Percentiles rank a stretch among this genome's conserved stretches.
phyloP scores from a whole-genome alignment of 192 early-diverging fungal genomes.

The Podila minutissima region DNA sequence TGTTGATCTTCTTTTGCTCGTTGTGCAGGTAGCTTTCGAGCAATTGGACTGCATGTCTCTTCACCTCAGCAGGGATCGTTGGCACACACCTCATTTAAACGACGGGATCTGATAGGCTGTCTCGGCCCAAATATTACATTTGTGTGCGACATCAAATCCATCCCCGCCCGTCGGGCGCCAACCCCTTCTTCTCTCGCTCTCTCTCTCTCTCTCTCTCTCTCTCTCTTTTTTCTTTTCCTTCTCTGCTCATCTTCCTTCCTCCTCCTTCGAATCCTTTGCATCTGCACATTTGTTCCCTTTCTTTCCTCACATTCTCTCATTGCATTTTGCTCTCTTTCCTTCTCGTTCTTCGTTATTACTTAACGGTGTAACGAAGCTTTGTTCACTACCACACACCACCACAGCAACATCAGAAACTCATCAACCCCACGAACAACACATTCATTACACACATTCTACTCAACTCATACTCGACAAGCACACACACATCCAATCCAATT shows the following conservation, averaged over 20 bases:
- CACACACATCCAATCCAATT: no score
- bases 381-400: background rate
- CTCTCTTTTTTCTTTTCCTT: background rate
- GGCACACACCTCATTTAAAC: background rate
- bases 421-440: constrained; percentile 8
- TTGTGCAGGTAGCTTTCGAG: no score
- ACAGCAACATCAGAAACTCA: background rate
- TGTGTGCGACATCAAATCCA: no score
- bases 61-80: background rate
- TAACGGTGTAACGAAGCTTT: background rate
- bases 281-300: background rate
- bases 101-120: background rate
- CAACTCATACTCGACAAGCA: no score
- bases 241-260: background rate
- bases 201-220: background rate
- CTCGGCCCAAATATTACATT: background rate
- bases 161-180: background rate
- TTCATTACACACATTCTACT: background rate
- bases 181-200: background rate
- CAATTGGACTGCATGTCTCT: no score
- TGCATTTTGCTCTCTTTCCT: background rate
- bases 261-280: background rate
- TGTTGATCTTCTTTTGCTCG: no score
- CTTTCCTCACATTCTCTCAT: background rate
- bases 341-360: background rate